Evolutionary conservation across 768 basidiomycete genomes (phyloP), one percentile per base, ranked within the genome.

Genomic region (Phylloporus sp.): DNA sequence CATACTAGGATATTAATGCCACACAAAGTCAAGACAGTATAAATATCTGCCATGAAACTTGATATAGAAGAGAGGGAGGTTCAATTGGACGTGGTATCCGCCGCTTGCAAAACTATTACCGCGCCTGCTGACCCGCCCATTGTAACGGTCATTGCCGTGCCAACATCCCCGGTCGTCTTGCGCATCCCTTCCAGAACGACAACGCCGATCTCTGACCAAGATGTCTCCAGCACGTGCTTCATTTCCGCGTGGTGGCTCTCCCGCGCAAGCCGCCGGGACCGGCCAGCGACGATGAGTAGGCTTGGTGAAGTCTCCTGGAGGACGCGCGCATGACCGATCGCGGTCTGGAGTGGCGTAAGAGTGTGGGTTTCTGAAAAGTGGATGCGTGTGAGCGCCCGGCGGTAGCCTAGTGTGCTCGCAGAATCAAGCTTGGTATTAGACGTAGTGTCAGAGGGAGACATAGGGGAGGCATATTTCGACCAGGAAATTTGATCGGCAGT

Each of bases 111-210:
- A 4, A 91, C 87, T 49, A 89, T 73, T 29, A 90, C 59, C n/a
- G 80, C 85, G 22, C 55, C 59, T 48, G 76, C 73, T 38, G 74
- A 73, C 3, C 80, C 80, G 4, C 35, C 46, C 46, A 47, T 28
- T 5, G 80, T 74, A 1, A 86, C 74, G 4, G 92, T 80, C 67
- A 95, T 80, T 27, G 86, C 84, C 18, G 85, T 80, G 4, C 85
- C 90, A 12, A 91, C 85, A 66, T 95, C 91, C 7, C 95, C 95
- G 38, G 95, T 76, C 12, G 92, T 91, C 76, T 85, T 85, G 62
- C 79, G 76, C 57, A 93, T 80, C 13, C 52, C 54, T 27, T 66
- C 67, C 23, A 53, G 41, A 12, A 47, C 49, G 7, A 48, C 43
- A 5, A 42, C 2, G 0, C 52, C 49, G 0, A 28, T 39, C 0